Evolutionary conservation across 305 asterid species (phyloP), one percentile per base, ranked within the genome.

Genomic region (Fraxinus sp.): DNA sequence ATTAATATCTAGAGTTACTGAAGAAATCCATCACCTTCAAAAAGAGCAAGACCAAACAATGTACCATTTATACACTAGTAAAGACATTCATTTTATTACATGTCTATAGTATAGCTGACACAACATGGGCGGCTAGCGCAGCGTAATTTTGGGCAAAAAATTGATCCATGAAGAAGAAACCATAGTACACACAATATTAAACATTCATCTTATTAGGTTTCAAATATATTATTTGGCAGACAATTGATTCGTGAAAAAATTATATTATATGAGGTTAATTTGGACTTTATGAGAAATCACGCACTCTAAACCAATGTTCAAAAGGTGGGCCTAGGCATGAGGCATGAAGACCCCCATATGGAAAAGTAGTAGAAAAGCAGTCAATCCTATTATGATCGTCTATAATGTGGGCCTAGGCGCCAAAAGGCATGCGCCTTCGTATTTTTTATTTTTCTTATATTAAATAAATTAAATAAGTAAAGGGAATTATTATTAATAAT

Each of bases 231-330:
- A 49, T 49, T 49, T 14, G 62, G 62, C 20, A 49, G 62, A 49
- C 62, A 49, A 49, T 49, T 49, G 62, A 49, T 49, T 18, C 20
- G 62, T 16, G 62, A 49, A 49, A 16, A 14, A 52, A 16, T 16
- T 52, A 22, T 52, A 52, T 3, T 52, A 52, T 52, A 52, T 16
- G 62, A 52, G 62, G 62, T 16, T 4, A 52, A 52, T 52, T 52
- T 52, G 22, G 9, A 52, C 62, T 52, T 52, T 16, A 52, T 52
- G 84, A 73, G 36, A 59, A 84, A 66, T 66, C 81, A 83, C 74
- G 77, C 82, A 85, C 80, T 80, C 81, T 83, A 77, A 83, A 85
- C 43, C 71, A 77, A 83, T 49, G 75, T 81, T 62, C 83, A 86
- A 77, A 82, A 77, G 82, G 86, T 85, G 85, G 87, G 87, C 2